Conservation (phyloP, 139 green algal species). For the Ettlia oleoabundans region DNA sequence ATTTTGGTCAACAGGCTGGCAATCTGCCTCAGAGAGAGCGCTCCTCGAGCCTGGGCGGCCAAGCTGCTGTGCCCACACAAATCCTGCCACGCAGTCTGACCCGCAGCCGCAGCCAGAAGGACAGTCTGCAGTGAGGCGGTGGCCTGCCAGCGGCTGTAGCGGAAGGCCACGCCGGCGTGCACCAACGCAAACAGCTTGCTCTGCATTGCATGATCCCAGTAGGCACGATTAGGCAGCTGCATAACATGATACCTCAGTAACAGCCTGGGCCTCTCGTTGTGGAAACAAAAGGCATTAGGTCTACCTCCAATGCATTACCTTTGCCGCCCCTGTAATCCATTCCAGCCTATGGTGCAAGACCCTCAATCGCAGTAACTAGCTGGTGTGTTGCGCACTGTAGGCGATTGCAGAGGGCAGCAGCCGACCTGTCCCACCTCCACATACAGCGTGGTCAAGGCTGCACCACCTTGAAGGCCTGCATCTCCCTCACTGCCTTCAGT, state of each 20-base stretch:
- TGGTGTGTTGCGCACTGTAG: too few species aligned
- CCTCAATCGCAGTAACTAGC: too few species aligned
- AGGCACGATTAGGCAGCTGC: too few species aligned
- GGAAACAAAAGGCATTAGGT: neutral
- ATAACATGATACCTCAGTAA: neutral
- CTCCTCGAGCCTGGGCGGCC: too few species aligned
- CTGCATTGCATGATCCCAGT: neutral
- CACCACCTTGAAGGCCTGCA: neutral
- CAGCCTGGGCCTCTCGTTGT: neutral
- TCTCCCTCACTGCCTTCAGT: neutral
- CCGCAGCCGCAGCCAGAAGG: neutral
- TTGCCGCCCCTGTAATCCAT: neutral
- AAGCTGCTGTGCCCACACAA: neutral
- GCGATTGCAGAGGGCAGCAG: too few species aligned
- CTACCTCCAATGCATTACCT: neutral
- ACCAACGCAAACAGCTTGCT: slow-evolving; percentile 17
- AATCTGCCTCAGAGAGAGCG: neutral
- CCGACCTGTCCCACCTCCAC: slow-evolving; percentile 10
- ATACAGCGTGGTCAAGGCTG: neutral
- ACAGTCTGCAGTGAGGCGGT: neutral
- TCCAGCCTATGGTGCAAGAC: too few species aligned
- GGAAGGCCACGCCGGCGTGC: slow-evolving; percentile 20
- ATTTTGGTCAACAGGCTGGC: neutral
- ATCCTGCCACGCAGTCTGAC: neutral
- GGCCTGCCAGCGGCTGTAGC: slow-evolving; percentile 24